Conservation (phyloP, 2,329 filamentous ascomycete species). For the Knufia fluminis region DNA sequence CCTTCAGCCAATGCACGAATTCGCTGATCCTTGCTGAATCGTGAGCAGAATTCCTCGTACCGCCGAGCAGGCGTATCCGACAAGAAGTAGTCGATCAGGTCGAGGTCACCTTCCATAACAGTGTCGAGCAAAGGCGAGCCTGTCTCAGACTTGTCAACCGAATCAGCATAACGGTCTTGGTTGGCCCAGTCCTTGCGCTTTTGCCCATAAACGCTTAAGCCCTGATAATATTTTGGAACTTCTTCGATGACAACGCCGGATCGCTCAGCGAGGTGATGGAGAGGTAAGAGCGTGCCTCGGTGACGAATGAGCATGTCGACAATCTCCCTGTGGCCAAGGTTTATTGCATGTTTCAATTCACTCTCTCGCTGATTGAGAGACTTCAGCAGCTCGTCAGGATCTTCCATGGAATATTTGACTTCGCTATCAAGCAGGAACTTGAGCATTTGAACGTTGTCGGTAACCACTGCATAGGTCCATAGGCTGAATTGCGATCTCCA, state of each 20-base stretch:
- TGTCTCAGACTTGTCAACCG: conserved; percentile 11
- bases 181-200: conserved; percentile 66
- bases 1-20: conserved; percentile 53
- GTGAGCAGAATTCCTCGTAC: conserved; percentile 60
- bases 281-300: conserved; percentile 59
- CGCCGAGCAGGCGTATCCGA: conserved; percentile 58
- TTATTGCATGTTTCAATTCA: conserved; percentile 36
- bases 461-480: conserved; percentile 40
- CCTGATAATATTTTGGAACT: conserved; percentile 66
- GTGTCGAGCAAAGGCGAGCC: conserved; percentile 29
- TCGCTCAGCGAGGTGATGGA: conserved; percentile 57
- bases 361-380: conserved; percentile 1
- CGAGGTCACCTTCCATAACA: conserved; percentile 44
- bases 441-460: conserved; percentile 47
- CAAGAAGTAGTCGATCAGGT: conserved; percentile 67
- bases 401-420: conserved; percentile 32
- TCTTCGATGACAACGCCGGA: conserved; percentile 54
- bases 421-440: conserved; percentile 50
- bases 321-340: conserved; percentile 44
- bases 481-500: conserved; percentile 15
- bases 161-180: conserved; percentile 19
- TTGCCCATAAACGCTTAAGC: conserved; percentile 64
- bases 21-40: conserved; percentile 51
- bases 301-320: conserved; percentile 56
- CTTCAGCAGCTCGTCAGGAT: conserved; percentile 11